Base-by-base conservation (phyloP, 1,284 basidiomycete genomes). In the Golubevia pallescens region DNA sequence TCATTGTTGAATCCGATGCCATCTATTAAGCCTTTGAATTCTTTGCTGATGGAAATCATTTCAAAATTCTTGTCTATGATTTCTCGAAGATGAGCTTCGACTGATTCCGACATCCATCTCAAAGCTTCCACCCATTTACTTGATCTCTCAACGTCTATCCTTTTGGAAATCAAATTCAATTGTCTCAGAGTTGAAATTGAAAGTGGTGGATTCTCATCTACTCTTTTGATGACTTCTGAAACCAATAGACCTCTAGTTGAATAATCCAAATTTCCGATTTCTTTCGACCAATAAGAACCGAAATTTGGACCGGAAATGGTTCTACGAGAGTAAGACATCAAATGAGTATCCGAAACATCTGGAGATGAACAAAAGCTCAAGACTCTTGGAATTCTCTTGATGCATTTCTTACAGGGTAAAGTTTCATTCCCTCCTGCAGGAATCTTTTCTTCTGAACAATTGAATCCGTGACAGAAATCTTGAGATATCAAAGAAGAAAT, bases 391-490 rank as follows among this genome's bases (percentile, higher is more conserved):
- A 81, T 74, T 3, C 79, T 69, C 61, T 74, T 76, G 60, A 71
- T 24, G 55, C 79, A 81, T 53, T 71, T 77, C 55, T 75, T 68
- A 66, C 79, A 81, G 8, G 79, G 77, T 28, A 28, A 28, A 28
- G 28, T 28, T 28, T 28, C 28, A 28, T 28, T 28, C 28, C 28
- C 28, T 28, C 28, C 28, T 28, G 28, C 28, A 28, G 28, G 28
- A 28, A 28, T 28, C 28, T 28, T 28, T 28, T 28, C 28, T 14
- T 77, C 73, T 7, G 75, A 72, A 63, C 79, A 81, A 0, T 38
- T 55, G 58, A 81, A 81, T 4, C 66, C 70, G 58, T 81, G 79
- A 54, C 79, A 81, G 60, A 81, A 81, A 23, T 80, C 78, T 42
- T 72, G 69, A 52, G 70, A 70, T 63, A 80, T 80, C 16, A 80